Base-by-base conservation (phyloP, 371 early-diverging fungal genomes). In the Mortierella sp. region DNA sequence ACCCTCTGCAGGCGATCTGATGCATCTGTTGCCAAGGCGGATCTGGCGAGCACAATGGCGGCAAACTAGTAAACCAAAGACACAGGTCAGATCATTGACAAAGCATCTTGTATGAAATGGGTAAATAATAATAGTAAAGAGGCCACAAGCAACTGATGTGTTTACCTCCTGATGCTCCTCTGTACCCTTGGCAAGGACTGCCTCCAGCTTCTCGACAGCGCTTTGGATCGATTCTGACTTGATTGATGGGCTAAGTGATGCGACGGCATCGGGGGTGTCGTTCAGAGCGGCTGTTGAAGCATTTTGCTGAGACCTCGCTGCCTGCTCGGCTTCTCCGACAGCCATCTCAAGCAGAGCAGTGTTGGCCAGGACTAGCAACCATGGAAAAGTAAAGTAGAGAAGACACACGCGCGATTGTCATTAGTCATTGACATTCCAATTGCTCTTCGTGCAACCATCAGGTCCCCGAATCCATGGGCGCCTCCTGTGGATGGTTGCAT, bases 141-240 rank as follows among this genome's bases (percentile, higher is more conserved):
- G n/a, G n/a, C n/a, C n/a, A 37, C 37, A 37, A 9, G 37, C 9
- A 37, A 37, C 19, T 45, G 14, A 50, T 57, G 23, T 18, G 9
- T 47, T 4, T 69, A 74, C 75, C 70, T 74, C 75, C 57, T 74
- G 75, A 15, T 69, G 75, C 45, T 74, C 75, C 29, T 74, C 75
- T 29, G 70, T 53, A 23, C 75, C 75, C 3, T 55, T 50, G 37
- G 70, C 14, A 44, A 74, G 62, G 21, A 74, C 75, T 6, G 62
- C 37, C 55, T 74, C 75, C 16, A 74, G 55, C 57, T 69, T 69
- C 21, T 74, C 70, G 16, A 74, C 56, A 16, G 75, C 75, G 5
- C 65, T 66, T 47, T 62, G 75, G 46, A 69, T 70, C 14, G 60
- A 23, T 15, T 65, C 70, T 23, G 64, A 62, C 21, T 46, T 58